Base-by-base conservation (phyloP, 129 eudicot species). In the Helianthus tuberosus region DNA sequence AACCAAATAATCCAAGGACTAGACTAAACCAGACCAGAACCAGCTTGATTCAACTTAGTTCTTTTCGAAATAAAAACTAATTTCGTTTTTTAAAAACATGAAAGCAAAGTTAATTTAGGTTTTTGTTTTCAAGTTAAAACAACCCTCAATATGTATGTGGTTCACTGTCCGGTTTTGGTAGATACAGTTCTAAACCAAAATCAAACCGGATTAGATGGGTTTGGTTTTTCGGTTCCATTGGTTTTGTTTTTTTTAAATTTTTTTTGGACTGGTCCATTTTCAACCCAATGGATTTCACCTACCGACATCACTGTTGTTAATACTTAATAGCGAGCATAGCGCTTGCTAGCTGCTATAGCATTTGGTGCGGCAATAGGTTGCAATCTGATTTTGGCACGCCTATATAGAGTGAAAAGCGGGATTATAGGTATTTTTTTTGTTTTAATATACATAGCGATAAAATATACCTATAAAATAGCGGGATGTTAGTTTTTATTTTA, bases 281-380 rank as follows among this genome's bases (percentile, higher is more conserved):
- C 61, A 36, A 63, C 25, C 48, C 14, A 4, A 13, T 69, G 74
- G 17, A 54, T 5, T 69, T 69, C 62, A 70, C 15, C 16, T 52
- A 3, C 60, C 16, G 5, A 0, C 8, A 39, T 39, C 32, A 27
- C 32, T 27, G 32, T 27, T 27, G 32, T 27, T 27, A 27, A 27
- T 27, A 27, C 32, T 27, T 27, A 27, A 27, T 2, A 27, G 32
- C 32, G 3, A 27, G 32, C 32, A 27, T 27, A 27, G 32, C 32
- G 32, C 3, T n/a, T n/a, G n/a, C n/a, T n/a, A n/a, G n/a, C 32
- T 2, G 32, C 32, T 27, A 27, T 27, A 1, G 32, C 32, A 2
- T 27, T 27, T 27, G 1, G 32, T 2, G 32, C 32, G 32, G 32
- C 32, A 27, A 27, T 27, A 27, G 32, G 32, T 27, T 27, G 32